These are phyloP conservation scores for Durio zibethinus DNA, from an alignment of 345 rosid species.

Conservation along the genomic window DNA sequence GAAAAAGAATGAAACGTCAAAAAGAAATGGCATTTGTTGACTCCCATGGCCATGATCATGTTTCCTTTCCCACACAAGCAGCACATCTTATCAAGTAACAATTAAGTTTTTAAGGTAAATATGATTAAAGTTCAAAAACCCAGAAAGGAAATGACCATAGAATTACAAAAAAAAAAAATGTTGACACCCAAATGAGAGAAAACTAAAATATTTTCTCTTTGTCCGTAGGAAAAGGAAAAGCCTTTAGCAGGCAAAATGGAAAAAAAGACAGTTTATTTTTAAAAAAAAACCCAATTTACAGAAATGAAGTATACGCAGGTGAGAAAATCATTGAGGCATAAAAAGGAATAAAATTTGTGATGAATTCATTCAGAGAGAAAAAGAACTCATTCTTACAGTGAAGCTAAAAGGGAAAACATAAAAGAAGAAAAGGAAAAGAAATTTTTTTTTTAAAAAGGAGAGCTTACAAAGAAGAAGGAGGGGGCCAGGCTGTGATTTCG, in stretches of 20 bases:
- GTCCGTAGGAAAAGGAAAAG: background rate
- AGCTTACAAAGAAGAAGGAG: constrained; percentile 28
- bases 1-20: background rate
- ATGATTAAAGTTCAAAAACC: constrained; percentile 7
- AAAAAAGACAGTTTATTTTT: background rate
- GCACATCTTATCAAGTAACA: constrained; percentile 6
- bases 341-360: background rate
- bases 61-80: constrained; percentile 15
- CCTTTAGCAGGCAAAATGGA: background rate
- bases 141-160: background rate
- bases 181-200: background rate
- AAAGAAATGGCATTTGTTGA: background rate
- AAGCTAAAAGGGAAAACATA: background rate
- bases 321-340: constrained; percentile 5
- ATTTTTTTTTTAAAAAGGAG: too few species aligned
- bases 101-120: background rate
- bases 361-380: background rate
- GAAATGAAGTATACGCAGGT: constrained; percentile 16
- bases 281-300: background rate
- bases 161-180: background rate
- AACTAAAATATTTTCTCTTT: background rate
- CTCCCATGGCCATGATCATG: background rate
- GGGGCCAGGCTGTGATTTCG: constrained; percentile 55
- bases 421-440: background rate
- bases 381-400: background rate